Evolutionary conservation across 73 alveolate species (phyloP).

Genomic region (Urostyla sp.): DNA sequence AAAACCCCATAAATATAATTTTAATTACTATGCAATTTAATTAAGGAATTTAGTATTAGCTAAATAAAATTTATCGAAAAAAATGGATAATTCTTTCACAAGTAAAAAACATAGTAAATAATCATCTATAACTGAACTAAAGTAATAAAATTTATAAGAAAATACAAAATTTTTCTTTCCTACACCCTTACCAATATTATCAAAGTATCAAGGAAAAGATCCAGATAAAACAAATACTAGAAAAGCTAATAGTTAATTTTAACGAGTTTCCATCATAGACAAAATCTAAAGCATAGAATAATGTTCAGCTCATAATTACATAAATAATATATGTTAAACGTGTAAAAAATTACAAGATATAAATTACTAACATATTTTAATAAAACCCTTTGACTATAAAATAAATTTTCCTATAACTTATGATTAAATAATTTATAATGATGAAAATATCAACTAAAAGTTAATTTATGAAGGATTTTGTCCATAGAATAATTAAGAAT

Average conservation of each 20-base stretch:
- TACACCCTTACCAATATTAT: conserved; percentile 31
- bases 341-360: not conserved
- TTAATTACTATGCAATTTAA: too few relatives aligned
- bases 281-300: not conserved
- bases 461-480: not conserved
- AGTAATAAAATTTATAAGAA: too few relatives aligned
- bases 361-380: not conserved
- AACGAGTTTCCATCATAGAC: not conserved
- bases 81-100: too few relatives aligned
- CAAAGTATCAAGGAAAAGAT: conserved; percentile 17
- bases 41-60: too few relatives aligned
- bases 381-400: not conserved
- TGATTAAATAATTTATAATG: not conserved
- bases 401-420: not conserved
- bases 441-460: not conserved
- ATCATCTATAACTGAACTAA: too few relatives aligned
- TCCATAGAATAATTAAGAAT: not conserved
- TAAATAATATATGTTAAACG: not conserved
- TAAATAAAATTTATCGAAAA: too few relatives aligned
- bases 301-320: not conserved
- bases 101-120: too few relatives aligned
- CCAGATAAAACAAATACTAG: not conserved
- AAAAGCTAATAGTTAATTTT: not conserved
- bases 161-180: too few relatives aligned
- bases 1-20: too few relatives aligned